Evolutionary conservation across 73 alveolate species (phyloP).

Genomic region (Paramecium primaurelia): DNA sequence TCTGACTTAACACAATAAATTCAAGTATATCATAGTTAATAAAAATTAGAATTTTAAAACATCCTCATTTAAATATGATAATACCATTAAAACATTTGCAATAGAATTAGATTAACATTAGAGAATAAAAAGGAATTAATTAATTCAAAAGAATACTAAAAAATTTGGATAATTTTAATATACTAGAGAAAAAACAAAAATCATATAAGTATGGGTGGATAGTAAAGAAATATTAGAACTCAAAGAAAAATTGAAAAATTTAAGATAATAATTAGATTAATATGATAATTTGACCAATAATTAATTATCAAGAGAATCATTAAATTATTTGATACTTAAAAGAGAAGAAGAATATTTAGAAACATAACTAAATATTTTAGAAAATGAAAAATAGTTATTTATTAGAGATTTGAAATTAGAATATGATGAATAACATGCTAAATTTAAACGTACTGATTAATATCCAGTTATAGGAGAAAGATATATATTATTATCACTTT

Average conservation of each 20-base stretch:
- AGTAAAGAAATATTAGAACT: background rate
- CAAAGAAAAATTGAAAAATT: background rate
- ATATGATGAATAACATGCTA: constrained; percentile 68
- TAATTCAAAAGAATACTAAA: background rate
- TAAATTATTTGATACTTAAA: constrained; percentile 59
- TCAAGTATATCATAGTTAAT: background rate
- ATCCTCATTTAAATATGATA: background rate
- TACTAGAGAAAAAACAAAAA: background rate
- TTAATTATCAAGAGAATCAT: background rate
- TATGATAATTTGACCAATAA: background rate
- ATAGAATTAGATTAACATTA: background rate
- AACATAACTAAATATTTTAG: constrained; percentile 66
- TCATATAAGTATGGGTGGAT: constrained; percentile 1
- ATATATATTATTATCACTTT: constrained; percentile 55
- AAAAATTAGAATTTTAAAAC: background rate
- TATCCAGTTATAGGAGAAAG: constrained; percentile 64
- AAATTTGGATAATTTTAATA: background rate
- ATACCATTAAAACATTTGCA: background rate
- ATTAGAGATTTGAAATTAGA: constrained; percentile 68
- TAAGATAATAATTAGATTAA: background rate
- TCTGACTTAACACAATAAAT: background rate
- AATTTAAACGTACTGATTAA: background rate
- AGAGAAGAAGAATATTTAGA: constrained; percentile 74
- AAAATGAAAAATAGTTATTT: constrained; percentile 71
- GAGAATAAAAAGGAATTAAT: background rate